Percentiles rank a stretch among this genome's conserved stretches.
phyloP scores from a whole-genome alignment of 2,329 filamentous ascomycete genomes.

The Botryotinia calthae region DNA sequence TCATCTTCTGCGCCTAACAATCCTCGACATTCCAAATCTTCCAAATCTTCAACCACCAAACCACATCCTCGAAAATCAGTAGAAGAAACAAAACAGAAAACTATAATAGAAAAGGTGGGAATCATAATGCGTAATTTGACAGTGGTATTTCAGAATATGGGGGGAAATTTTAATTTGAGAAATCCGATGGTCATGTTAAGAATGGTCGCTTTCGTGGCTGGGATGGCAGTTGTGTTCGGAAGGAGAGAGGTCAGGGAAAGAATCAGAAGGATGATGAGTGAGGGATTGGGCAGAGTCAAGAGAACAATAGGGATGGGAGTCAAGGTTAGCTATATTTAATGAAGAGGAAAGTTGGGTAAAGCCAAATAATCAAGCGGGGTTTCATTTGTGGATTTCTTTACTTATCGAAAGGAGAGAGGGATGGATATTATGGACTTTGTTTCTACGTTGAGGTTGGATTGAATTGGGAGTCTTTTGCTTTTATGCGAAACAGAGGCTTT shows the following conservation, averaged over 20 bases:
- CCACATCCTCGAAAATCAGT: constrained; percentile 19
- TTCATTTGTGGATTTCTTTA: neutral
- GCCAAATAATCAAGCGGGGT: neutral
- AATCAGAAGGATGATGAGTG: constrained; percentile 64
- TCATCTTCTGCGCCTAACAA: constrained; percentile 23
- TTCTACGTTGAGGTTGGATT: neutral
- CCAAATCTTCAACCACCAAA: constrained; percentile 30
- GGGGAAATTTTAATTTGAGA: constrained; percentile 47
- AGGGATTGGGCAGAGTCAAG: constrained; percentile 57
- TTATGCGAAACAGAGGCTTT: neutral
- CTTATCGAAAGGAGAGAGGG: neutral
- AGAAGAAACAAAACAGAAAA: constrained; percentile 23
- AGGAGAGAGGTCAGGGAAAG: constrained; percentile 72
- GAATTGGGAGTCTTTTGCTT: neutral
- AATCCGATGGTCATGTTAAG: constrained; percentile 57
- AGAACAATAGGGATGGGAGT: constrained; percentile 84
- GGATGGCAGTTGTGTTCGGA: constrained; percentile 73
- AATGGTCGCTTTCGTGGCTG: constrained; percentile 75
- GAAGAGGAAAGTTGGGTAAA: neutral
- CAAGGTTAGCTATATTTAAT: constrained; percentile 92
- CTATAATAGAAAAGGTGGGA: constrained; percentile 23
- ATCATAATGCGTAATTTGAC: constrained; percentile 54
- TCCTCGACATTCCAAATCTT: constrained; percentile 38
- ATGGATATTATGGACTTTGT: neutral
- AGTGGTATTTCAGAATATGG: constrained; percentile 51